Base-by-base conservation (phyloP, 2,329 filamentous ascomycete genomes). In the Parafenestella ontariensis region DNA sequence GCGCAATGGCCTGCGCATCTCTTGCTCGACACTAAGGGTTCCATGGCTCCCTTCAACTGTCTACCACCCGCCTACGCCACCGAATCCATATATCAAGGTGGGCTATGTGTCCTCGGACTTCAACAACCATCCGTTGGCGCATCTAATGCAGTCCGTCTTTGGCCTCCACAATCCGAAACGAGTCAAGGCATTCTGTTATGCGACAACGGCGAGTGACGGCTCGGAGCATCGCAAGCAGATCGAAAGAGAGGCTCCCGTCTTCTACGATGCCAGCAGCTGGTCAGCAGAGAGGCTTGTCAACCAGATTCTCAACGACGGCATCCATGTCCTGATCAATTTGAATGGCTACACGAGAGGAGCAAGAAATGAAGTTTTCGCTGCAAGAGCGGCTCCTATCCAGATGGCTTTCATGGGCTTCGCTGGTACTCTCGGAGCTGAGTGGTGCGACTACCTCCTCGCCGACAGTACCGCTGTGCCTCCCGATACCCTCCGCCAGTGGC, bases 361-460 rank as follows among this genome's bases (percentile, higher is more conserved):
- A n/a, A 87, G 93, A 21, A 99, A 99, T 66, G 95, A 99, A 72
- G 89, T 99, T 3, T 99, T 99, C 74, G 95, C 95, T 20, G 95
- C 95, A 20, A 87, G 96, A 23, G 92, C 95, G 15, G 92, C 93
- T 2, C 95, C 95, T 0, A 92, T 99, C 39, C 95, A 99, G 64
- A 99, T 99, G 95, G 96, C 95, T 0, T 99, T 99, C 70, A 99
- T 99, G 95, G 95, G 95, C 0, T 99, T 99, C 72, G 95, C 95
- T 0, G 95, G 95, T 9, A 97, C 94, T 0, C 80, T 99, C 1
- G 95, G 95, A 5, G 95, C 95, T 2, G 95, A 99, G 72, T 99
- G 95, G 95, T 99, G 95, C 66, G 95, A 99, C 73, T 99, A 99
- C 70, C 87, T 99, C 15, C 84, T 98, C 23, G 93, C 95, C 3